Evolutionary conservation across 768 basidiomycete species (phyloP).

Genomic region (Rhodotorula diobovata): DNA sequence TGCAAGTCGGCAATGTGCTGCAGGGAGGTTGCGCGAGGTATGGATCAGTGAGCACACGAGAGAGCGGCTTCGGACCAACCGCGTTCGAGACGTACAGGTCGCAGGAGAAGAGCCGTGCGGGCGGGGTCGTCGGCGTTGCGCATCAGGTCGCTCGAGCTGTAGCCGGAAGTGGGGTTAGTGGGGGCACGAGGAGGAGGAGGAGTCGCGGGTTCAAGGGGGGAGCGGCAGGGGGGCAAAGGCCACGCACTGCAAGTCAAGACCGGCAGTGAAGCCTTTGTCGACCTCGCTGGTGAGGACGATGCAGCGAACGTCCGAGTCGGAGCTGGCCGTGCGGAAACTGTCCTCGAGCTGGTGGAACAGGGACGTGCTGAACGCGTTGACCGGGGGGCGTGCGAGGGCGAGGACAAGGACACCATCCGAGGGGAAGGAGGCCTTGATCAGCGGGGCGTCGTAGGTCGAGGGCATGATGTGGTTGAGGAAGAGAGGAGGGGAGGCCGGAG

Average conservation of each 20-base stretch:
- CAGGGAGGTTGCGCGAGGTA: background rate
- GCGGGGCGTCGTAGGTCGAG: conserved; percentile 48
- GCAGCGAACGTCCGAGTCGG: conserved; percentile 60
- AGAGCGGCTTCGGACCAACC: background rate
- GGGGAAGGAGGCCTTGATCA: conserved; percentile 38
- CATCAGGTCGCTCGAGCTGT: conserved; percentile 16
- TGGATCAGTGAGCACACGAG: background rate
- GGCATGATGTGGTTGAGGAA: conserved; percentile 43
- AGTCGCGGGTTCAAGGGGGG: too few relatives aligned
- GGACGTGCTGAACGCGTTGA: conserved; percentile 63
- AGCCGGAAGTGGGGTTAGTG: background rate
- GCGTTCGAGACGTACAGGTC: conserved; percentile 33
- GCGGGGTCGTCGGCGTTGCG: conserved; percentile 52
- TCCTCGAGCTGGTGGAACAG: conserved; percentile 68
- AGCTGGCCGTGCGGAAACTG: conserved; percentile 58
- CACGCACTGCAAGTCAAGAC: conserved; percentile 64
- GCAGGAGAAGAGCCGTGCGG: conserved; percentile 55
- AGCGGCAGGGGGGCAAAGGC: too few relatives aligned
- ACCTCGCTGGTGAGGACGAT: conserved; percentile 68
- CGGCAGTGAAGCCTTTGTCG: conserved; percentile 74
- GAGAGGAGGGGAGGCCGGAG: background rate
- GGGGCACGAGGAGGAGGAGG: too few relatives aligned
- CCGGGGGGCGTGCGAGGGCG: conserved; percentile 54
- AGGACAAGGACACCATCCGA: conserved; percentile 48
- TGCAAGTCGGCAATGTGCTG: conserved; percentile 57